Evolutionary conservation across 2,329 filamentous ascomycete species (phyloP).

Genomic region (Colletotrichum endophyticum): DNA sequence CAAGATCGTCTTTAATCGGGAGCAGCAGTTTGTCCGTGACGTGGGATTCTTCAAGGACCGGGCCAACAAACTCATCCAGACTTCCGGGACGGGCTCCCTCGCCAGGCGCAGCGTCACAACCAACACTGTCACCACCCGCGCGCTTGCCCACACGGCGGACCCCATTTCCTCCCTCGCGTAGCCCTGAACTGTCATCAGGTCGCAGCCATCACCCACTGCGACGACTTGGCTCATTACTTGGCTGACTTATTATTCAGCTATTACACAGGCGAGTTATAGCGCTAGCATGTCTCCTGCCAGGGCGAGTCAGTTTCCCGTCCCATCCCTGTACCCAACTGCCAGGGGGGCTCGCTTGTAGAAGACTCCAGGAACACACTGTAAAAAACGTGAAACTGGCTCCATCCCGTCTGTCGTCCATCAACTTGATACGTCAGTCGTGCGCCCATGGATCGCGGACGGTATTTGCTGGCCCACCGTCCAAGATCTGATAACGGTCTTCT

Average conservation of each 20-base stretch:
- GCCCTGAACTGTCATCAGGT: neutral
- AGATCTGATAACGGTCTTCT: constrained; percentile 17
- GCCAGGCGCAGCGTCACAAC: neutral
- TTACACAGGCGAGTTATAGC: neutral
- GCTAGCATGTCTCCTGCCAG: neutral
- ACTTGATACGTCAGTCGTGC: constrained; percentile 3
- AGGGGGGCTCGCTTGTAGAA: neutral
- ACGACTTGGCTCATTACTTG: constrained; percentile 2
- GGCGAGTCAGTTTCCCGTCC: constrained; percentile 8
- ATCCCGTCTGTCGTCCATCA: neutral
- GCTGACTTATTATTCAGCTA: neutral
- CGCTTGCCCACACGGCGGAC: neutral
- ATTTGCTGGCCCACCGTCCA: neutral
- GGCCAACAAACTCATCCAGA: constrained; percentile 2
- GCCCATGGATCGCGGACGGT: neutral
- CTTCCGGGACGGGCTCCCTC: constrained; percentile 4
- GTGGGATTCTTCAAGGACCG: neutral
- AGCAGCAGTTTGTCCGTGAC: neutral
- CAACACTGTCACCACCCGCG: constrained; percentile 7
- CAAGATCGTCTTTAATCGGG: neutral
- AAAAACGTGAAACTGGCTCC: neutral
- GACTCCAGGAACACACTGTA: neutral
- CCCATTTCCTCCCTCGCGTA: neutral
- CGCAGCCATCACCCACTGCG: neutral
- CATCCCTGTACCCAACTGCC: neutral